Evolutionary conservation across 345 rosid species (phyloP).

Genomic region (Trapa bicornis): DNA sequence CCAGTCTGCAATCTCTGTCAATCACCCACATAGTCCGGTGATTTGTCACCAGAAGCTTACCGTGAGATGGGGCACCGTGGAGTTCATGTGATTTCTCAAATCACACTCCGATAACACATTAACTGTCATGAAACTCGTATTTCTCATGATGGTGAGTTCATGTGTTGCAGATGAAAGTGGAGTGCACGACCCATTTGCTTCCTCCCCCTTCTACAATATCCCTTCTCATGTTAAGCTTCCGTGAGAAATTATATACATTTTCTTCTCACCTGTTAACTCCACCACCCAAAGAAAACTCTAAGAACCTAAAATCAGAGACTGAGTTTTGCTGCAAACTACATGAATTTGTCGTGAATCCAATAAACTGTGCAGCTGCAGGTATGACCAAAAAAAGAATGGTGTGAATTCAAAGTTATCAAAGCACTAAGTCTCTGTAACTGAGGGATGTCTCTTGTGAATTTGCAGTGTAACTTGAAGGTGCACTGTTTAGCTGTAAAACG

Average conservation of each 20-base stretch:
- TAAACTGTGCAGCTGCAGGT: not conserved
- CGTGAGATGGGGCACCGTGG: too few relatives aligned
- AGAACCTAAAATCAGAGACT: not conserved
- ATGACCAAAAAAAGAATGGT: not conserved
- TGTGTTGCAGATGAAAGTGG: not conserved
- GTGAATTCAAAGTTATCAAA: not conserved
- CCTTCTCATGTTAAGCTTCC: not conserved
- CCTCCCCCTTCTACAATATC: too few relatives aligned
- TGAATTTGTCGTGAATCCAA: not conserved
- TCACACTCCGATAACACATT: too few relatives aligned
- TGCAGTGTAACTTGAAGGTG: constrained; percentile 9
- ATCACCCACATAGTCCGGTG: too few relatives aligned
- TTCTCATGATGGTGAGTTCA: too few relatives aligned
- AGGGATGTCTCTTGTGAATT: not conserved
- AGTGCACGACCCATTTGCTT: not conserved
- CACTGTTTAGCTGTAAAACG: constrained; percentile 29
- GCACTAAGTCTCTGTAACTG: not conserved
- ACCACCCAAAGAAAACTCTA: not conserved
- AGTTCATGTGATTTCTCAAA: too few relatives aligned
- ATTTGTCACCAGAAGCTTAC: too few relatives aligned
- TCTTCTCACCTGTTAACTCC: not conserved
- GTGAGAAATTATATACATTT: constrained; percentile 7
- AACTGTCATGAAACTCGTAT: too few relatives aligned
- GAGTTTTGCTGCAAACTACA: not conserved
- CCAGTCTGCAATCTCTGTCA: too few relatives aligned